Percentiles rank a stretch among this genome's conserved stretches.
phyloP scores from a whole-genome alignment of 768 basidiomycete species.

The Postia placenta region DNA sequence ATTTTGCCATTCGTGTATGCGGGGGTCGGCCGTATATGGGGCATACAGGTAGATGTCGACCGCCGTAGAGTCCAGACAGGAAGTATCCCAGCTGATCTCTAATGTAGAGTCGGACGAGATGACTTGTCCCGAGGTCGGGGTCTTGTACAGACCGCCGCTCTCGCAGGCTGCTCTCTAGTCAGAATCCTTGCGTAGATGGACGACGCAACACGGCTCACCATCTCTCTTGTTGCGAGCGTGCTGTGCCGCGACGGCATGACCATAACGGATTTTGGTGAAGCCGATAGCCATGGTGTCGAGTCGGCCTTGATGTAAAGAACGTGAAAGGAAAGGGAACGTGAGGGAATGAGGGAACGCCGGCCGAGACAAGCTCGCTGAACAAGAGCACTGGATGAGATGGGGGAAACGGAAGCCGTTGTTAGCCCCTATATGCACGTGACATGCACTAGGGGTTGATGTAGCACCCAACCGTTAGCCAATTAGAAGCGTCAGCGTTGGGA shows the following conservation, averaged over 20 bases:
- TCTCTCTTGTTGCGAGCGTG: conserved; percentile 12
- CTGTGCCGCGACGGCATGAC: conserved; percentile 5
- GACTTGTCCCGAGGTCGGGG: conserved; percentile 41
- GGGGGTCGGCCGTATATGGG: conserved; percentile 33
- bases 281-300: conserved; percentile 7
- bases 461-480: too few species aligned
- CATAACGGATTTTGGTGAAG: conserved; percentile 9
- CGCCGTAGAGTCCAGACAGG: conserved; percentile 43
- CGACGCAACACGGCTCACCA: conserved; percentile 10
- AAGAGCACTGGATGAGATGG: background rate
- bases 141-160: conserved; percentile 56
- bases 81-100: conserved; percentile 57
- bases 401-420: background rate
- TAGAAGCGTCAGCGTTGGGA: too few species aligned
- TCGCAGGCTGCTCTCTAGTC: too few species aligned
- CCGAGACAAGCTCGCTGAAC: background rate
- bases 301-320: background rate
- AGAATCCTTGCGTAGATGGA: too few species aligned
- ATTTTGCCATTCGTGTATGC: conserved; percentile 52
- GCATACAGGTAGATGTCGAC: conserved; percentile 70
- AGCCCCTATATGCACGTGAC: background rate
- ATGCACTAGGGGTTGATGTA: too few species aligned
- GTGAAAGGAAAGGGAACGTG: background rate
- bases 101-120: conserved; percentile 45
- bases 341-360: background rate